Evolutionary conservation across 2,329 filamentous ascomycete genomes (phyloP), one percentile per base, ranked within the genome.

Genomic region (Pseudocercospora cruenta): DNA sequence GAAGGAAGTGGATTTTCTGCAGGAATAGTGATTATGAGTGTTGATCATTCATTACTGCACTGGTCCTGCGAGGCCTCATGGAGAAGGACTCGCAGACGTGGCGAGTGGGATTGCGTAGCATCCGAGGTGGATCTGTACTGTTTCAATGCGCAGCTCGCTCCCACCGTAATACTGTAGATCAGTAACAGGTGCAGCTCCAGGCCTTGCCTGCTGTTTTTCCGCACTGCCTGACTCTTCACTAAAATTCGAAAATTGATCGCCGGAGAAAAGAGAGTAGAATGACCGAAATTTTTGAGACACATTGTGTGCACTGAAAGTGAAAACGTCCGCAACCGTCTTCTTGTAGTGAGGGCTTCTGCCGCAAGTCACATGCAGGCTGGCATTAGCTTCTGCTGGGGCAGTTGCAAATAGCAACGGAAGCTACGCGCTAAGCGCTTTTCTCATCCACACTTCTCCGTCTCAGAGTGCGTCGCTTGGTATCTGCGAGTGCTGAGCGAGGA

Each of bases 1-100:
- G 26, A n/a, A 14, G 51, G 22, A 26, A 31, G 16, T 26, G 26
- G 21, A 55, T 26, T 51, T 21, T 26, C 10, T 19, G 47, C 19
- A 26, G 19, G 47, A 21, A 22, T 22, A 24, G 21, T 21, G 21
- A 16, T 24, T 22, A 24, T 21, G 19, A 55, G 24, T 26, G 21
- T 45, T 53, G 59, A 72, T 39, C 39, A 14, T 49, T 24, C n/a
- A 49, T 49, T 22, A 49, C 14, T 39, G 45, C 45, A 19, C 45
- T n/a, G 36, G 36, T 39, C 36, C 36, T 39, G 36, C 36, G 14
- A 39, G 36, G 36, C 36, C 36, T 39, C 36, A n/a, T 39, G 36
- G 4, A 39, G 36, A n/a, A 4, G 36, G 36, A 39, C 14, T 39
- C 39, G 39, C 39, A 53, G 47, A 57, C 16, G 55, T 58, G 69